Percentiles rank a stretch among this genome's conserved stretches.
Conservation (phyloP, 2,329 filamentous ascomycete species). For the Fusarium musae region DNA sequence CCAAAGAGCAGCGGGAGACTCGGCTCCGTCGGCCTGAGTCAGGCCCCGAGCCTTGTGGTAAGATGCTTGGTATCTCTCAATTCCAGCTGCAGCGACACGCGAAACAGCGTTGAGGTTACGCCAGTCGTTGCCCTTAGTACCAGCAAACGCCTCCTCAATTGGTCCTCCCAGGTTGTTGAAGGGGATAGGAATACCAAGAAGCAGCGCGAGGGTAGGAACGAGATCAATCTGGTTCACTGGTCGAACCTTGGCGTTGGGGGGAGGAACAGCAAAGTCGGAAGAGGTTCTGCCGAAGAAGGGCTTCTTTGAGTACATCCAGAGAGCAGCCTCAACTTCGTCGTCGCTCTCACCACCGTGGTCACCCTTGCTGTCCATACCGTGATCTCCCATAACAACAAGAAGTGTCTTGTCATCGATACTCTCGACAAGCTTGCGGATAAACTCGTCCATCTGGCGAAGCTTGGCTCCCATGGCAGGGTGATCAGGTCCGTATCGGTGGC, state of each 20-base stretch:
- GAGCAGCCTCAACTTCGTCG: slow-evolving; percentile 90
- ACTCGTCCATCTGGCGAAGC: slow-evolving; percentile 87
- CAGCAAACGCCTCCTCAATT: slow-evolving; percentile 92
- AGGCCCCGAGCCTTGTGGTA: slow-evolving; percentile 81
- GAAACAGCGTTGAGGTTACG: slow-evolving; percentile 81
- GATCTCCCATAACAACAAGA: slow-evolving; percentile 97
- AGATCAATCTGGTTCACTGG: slow-evolving; percentile 90
- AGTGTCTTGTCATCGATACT: slow-evolving; percentile 86
- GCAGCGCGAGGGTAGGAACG: slow-evolving; percentile 87
- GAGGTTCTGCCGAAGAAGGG: slow-evolving; percentile 83
- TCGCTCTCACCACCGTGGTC: slow-evolving; percentile 99
- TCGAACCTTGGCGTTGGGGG: slow-evolving; percentile 78
- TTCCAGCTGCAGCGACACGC: slow-evolving; percentile 82
- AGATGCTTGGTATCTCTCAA: slow-evolving; percentile 86
- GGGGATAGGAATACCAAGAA: slow-evolving; percentile 91
- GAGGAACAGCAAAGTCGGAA: slow-evolving; percentile 66
- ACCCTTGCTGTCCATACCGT: slow-evolving; percentile 97
- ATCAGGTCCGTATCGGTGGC: slow-evolving; percentile 93
- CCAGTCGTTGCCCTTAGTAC: slow-evolving; percentile 75
- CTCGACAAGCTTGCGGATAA: slow-evolving; percentile 77
- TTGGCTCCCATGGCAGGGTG: slow-evolving; percentile 93
- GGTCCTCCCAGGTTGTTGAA: slow-evolving; percentile 95
- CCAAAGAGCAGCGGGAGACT: slow-evolving; percentile 55
- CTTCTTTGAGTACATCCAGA: slow-evolving; percentile 98
- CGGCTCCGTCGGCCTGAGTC: slow-evolving; percentile 64